A percentile compares a stretch with the other conserved stretches of the same genome.
Conservation (phyloP, 352 stramenopile genomes). For the Phytophthora tubulina region DNA sequence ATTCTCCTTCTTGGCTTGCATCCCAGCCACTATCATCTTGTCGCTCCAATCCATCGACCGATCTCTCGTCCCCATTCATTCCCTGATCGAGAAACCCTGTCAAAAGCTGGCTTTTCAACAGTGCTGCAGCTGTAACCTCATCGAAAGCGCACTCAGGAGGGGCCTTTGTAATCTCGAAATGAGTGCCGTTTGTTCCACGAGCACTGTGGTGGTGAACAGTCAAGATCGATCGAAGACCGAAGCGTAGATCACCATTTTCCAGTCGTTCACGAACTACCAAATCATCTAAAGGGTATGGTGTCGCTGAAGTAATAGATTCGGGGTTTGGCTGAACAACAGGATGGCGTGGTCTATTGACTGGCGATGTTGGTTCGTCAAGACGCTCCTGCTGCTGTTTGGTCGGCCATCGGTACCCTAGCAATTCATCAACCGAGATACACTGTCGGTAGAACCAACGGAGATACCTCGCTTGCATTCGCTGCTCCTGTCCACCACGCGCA, state of each 20-base stretch:
- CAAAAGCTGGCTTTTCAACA: slow-evolving; percentile 14
- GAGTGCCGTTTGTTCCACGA: slow-evolving; percentile 29
- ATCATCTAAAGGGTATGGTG: slow-evolving; percentile 61
- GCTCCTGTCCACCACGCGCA: slow-evolving; percentile 43
- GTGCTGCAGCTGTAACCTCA: slow-evolving; percentile 14
- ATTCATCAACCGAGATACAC: slow-evolving; percentile 61
- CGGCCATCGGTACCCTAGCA: slow-evolving; percentile 68
- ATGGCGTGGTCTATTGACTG: slow-evolving; percentile 17
- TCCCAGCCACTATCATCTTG: neutral
- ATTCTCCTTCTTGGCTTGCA: slow-evolving; percentile 6
- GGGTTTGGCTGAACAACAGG: neutral
- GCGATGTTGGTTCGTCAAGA: slow-evolving; percentile 9
- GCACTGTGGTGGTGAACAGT: slow-evolving; percentile 60
- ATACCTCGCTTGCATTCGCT: slow-evolving; percentile 56
- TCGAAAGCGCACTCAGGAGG: slow-evolving; percentile 34
- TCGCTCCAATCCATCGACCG: neutral
- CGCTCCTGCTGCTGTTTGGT: slow-evolving; percentile 41
- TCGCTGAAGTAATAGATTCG: slow-evolving; percentile 13
- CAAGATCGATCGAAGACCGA: slow-evolving; percentile 53
- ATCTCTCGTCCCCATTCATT: neutral
- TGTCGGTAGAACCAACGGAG: slow-evolving; percentile 73
- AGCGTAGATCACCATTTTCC: slow-evolving; percentile 54
- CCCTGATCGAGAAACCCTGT: neutral
- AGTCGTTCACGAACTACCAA: slow-evolving; percentile 59
- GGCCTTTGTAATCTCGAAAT: slow-evolving; percentile 31